A percentile compares a stretch with the other conserved stretches of the same genome.
Evolutionary conservation across 2,329 filamentous ascomycete genomes (phyloP).

Genomic region (Fusarium guadeloupense): DNA sequence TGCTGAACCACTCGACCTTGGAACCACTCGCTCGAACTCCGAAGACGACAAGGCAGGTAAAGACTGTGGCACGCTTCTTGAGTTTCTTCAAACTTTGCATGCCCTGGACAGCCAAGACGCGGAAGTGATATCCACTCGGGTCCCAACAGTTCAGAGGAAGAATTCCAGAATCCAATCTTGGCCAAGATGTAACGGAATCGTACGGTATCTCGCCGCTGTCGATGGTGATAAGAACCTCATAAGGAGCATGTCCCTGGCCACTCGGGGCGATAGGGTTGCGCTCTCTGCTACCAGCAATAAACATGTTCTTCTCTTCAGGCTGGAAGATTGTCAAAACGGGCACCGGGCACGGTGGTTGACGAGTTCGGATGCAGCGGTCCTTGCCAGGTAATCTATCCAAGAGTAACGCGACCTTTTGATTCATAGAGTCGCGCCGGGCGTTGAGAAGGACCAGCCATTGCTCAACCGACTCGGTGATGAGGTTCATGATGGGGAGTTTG

Average conservation of each 20-base stretch:
- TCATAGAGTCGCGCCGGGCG: slow-evolving; percentile 12
- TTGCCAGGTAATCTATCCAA: slow-evolving; percentile 15
- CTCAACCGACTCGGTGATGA: slow-evolving; percentile 17
- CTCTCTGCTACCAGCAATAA: slow-evolving; percentile 14
- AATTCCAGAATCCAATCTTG: neutral
- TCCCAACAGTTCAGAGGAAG: slow-evolving; percentile 11
- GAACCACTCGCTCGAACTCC: slow-evolving; percentile 1
- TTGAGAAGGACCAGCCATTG: slow-evolving; percentile 23
- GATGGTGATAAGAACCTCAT: slow-evolving; percentile 5
- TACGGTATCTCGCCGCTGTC: slow-evolving; percentile 11
- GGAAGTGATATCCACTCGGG: slow-evolving; percentile 6
- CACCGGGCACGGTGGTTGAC: slow-evolving; percentile 2
- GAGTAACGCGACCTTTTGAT: slow-evolving; percentile 14
- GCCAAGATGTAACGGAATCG: slow-evolving; percentile 11
- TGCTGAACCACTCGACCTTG: slow-evolving; percentile 20
- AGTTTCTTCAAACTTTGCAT: slow-evolving; percentile 22
- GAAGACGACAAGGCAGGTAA: slow-evolving; percentile 14
- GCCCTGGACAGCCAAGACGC: slow-evolving; percentile 13
- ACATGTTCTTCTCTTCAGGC: slow-evolving; percentile 14
- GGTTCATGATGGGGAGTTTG: slow-evolving; percentile 19
- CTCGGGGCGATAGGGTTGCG: slow-evolving; percentile 1
- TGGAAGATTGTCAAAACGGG: slow-evolving; percentile 3
- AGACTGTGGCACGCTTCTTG: slow-evolving; percentile 18
- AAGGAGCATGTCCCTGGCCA: slow-evolving; percentile 6
- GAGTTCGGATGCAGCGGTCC: slow-evolving; percentile 12